Conservation (phyloP, 305 asterid genomes). For the Fraxinus baroniana region DNA sequence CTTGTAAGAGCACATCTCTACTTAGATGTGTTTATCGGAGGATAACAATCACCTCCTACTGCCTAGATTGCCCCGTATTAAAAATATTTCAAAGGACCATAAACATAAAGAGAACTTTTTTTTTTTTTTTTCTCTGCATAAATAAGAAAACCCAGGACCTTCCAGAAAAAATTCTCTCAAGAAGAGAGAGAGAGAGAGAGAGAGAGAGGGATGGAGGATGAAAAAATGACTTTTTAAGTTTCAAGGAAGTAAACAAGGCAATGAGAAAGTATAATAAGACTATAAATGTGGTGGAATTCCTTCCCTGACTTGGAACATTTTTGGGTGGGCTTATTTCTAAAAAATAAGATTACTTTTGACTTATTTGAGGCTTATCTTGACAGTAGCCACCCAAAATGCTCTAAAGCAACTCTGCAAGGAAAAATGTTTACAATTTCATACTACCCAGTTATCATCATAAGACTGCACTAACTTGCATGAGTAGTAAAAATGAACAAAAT, state of each 20-base stretch:
- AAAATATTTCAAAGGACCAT: not conserved
- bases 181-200: not conserved
- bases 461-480: not conserved
- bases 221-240: not conserved
- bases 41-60: not conserved
- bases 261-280: not conserved
- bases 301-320: not conserved
- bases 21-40: not conserved
- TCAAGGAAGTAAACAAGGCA: not conserved
- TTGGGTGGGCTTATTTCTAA: not conserved
- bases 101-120: not conserved
- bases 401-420: not conserved
- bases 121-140: not conserved
- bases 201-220: not conserved
- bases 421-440: not conserved
- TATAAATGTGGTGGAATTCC: not conserved
- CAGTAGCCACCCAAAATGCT: not conserved
- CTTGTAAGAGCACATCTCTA: not conserved
- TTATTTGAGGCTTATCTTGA: not conserved
- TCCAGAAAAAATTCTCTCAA: not conserved
- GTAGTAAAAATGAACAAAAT: not conserved
- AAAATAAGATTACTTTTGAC: not conserved
- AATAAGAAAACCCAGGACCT: not conserved
- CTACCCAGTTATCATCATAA: not conserved
- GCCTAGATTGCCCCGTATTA: not conserved